Evolutionary conservation across 352 stramenopile species (phyloP).

Genomic region (Chrysophaeum taylorii): DNA sequence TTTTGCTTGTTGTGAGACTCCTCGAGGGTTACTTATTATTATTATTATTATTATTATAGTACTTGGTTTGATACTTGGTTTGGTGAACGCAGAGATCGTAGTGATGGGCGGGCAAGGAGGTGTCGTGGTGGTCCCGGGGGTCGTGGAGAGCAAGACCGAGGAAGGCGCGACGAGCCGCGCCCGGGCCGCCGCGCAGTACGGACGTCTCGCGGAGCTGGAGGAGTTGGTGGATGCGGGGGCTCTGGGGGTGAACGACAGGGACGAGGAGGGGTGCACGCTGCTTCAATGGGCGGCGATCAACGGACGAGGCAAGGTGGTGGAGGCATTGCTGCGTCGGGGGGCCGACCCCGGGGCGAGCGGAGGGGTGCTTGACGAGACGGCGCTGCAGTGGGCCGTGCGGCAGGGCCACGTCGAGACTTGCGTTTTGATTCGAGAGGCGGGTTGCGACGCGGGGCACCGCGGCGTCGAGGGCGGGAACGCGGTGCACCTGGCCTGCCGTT

Average conservation of each 20-base stretch:
- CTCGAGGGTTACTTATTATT: too few relatives aligned
- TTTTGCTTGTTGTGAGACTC: too few relatives aligned
- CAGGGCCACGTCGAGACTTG: neutral
- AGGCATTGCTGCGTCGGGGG: neutral
- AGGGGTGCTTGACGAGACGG: slow-evolving; percentile 8
- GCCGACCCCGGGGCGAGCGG: neutral
- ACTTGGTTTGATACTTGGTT: too few relatives aligned
- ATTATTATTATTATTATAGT: too few relatives aligned
- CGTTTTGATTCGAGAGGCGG: neutral
- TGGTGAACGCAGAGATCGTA: too few relatives aligned
- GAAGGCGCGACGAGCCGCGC: too few relatives aligned
- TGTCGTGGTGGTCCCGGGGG: neutral
- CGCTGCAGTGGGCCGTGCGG: slow-evolving; percentile 1
- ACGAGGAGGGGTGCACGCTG: slow-evolving; percentile 2
- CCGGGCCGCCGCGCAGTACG: neutral
- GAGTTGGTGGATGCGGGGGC: neutral
- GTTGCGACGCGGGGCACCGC: neutral
- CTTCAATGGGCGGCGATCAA: slow-evolving; percentile 16
- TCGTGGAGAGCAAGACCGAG: neutral
- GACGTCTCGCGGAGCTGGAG: neutral
- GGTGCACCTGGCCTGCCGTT: slow-evolving; percentile 3
- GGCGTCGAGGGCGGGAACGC: slow-evolving; percentile 2
- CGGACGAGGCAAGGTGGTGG: neutral
- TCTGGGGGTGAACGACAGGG: neutral
- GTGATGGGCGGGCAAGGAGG: too few relatives aligned